These are phyloP conservation scores for Wickerhamomyces chambardii DNA, from an alignment of 805 yeast species.

Conservation along the genomic window DNA sequence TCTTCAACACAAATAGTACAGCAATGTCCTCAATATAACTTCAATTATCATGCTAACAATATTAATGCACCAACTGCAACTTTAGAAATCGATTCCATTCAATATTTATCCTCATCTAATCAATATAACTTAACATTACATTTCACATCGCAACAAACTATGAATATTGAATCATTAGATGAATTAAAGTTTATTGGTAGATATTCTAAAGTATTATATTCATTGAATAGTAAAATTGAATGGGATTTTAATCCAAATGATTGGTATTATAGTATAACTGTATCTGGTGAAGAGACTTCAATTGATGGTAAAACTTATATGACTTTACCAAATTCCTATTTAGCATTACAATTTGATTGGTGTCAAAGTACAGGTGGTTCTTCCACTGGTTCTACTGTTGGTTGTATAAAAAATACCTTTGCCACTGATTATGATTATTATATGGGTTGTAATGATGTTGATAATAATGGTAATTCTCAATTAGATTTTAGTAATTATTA, in stretches of 20 bases:
- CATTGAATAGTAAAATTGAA: constrained; percentile 3
- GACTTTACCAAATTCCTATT: constrained; percentile 5
- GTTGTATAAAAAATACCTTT: constrained; percentile 12
- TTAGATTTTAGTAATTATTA: constrained; percentile 3
- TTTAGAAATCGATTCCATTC: neutral
- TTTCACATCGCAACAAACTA: constrained; percentile 3
- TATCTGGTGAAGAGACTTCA: neutral
- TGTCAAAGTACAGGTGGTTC: constrained; percentile 2
- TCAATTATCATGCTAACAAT: neutral
- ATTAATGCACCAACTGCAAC: neutral
- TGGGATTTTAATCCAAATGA: constrained; percentile 3
- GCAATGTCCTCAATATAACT: neutral
- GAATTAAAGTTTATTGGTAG: constrained; percentile 12
- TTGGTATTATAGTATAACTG: constrained; percentile 2
- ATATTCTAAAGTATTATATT: constrained; percentile 5
- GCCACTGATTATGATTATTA: constrained; percentile 13
- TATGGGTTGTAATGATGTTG: constrained; percentile 8
- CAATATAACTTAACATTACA: constrained; percentile 9
- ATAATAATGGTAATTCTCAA: neutral
- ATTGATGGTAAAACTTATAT: constrained; percentile 5
- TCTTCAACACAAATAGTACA: neutral
- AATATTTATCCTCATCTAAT: neutral
- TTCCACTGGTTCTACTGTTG: constrained; percentile 11
- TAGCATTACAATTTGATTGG: constrained; percentile 14
- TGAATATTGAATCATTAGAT: constrained; percentile 7